Percentiles rank a stretch among this genome's conserved stretches.
These are phyloP conservation scores for Raffaelea albimanens DNA, from an alignment of 2,329 filamentous ascomycete genomes.

Conservation along the genomic window DNA sequence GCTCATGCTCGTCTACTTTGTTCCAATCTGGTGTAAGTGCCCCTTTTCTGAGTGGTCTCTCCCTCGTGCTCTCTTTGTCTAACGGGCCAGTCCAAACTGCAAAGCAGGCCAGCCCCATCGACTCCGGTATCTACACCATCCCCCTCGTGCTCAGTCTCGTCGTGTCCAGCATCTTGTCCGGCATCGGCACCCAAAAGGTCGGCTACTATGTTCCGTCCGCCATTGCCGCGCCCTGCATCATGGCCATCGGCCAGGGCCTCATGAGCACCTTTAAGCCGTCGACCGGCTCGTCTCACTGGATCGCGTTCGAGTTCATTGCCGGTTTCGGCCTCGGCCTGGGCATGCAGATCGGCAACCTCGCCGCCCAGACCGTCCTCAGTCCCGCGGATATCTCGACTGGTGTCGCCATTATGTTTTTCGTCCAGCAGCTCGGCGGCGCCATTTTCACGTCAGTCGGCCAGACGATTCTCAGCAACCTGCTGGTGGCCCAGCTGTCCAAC, in stretches of 20 bases:
- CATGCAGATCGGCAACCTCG: constrained; percentile 48
- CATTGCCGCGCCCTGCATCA: constrained; percentile 39
- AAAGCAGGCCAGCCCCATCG: constrained; percentile 38
- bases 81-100: constrained; percentile 47
- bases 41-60: no score
- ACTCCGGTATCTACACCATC: constrained; percentile 48
- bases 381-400: constrained; percentile 44
- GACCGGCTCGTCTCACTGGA: constrained; percentile 43
- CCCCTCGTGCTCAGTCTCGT: constrained; percentile 48
- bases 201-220: constrained; percentile 54
- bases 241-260: constrained; percentile 44
- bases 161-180: constrained; percentile 38
- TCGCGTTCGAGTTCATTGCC: constrained; percentile 48
- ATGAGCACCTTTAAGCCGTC: constrained; percentile 43
- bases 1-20: constrained; percentile 44
- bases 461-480: constrained; percentile 38
- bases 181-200: constrained; percentile 37
- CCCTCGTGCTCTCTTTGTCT: no score
- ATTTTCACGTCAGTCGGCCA: constrained; percentile 49
- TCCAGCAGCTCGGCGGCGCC: constrained; percentile 49
- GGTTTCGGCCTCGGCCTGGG: constrained; percentile 50
- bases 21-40: constrained; percentile 46
- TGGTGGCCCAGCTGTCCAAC: constrained; percentile 26
- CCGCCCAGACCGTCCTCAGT: constrained; percentile 44
- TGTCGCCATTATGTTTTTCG: constrained; percentile 46